A percentile compares a stretch with the other conserved stretches of the same genome.
phyloP scores from a whole-genome alignment of 139 green algal genomes.

The Chlorella sorokiniana region DNA sequence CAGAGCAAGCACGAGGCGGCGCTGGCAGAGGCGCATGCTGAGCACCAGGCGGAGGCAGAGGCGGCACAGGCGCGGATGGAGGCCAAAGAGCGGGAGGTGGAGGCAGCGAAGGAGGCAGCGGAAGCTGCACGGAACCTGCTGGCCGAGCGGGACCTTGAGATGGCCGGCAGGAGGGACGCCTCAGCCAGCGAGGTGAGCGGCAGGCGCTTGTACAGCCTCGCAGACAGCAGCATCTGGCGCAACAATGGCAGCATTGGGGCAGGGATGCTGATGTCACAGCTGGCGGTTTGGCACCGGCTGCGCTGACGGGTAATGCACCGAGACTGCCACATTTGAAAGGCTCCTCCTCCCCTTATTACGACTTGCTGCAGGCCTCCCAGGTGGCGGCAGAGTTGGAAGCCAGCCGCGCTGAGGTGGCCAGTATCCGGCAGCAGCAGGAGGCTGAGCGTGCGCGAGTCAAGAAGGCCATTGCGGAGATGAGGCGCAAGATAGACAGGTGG shows the following conservation, averaged over 20 bases:
- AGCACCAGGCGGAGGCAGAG: slow-evolving; percentile 14
- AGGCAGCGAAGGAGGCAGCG: no score
- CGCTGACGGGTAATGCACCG: no score
- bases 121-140: no score
- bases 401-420: slow-evolving; percentile 8
- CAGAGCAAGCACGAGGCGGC: slow-evolving; percentile 15
- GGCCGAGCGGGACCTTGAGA: neutral
- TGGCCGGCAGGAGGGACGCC: neutral
- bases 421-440: slow-evolving; percentile 48
- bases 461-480: slow-evolving; percentile 50
- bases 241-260: no score
- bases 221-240: no score
- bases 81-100: neutral
- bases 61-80: neutral
- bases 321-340: neutral
- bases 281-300: no score
- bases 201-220: neutral
- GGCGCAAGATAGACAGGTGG: slow-evolving; percentile 49
- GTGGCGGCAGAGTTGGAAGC: slow-evolving; percentile 13
- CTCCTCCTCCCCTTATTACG: neutral
- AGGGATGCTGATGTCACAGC: neutral
- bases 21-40: slow-evolving; percentile 4
- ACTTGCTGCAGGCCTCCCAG: neutral
- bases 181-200: slow-evolving; percentile 13
- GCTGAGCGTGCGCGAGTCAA: slow-evolving; percentile 49